Conservation (phyloP, 2,329 filamentous ascomycete species). For the Colletotrichum incanum region DNA sequence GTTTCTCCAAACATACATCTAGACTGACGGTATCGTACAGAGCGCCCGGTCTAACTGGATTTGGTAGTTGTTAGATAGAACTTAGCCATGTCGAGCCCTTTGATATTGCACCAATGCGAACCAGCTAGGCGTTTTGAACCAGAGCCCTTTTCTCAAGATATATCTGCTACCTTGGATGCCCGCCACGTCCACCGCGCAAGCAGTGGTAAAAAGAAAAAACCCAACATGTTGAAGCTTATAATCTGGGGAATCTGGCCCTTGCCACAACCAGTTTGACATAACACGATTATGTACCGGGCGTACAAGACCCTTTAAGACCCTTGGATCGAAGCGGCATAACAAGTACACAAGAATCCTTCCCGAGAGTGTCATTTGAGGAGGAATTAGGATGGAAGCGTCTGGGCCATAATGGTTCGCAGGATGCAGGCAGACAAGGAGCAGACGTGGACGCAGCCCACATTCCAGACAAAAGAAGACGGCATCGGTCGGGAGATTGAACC, state of each 20-base stretch:
- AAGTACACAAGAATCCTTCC: constrained; percentile 5
- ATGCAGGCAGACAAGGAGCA: constrained; percentile 20
- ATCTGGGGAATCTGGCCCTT: constrained; percentile 26
- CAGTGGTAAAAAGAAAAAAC: not conserved
- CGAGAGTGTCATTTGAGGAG: constrained; percentile 9
- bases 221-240: constrained; percentile 11
- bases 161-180: not conserved
- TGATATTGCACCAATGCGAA: not conserved
- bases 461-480: not conserved
- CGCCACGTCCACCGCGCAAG: not conserved
- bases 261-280: not conserved
- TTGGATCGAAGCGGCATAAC: not conserved
- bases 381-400: constrained; percentile 12
- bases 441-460: constrained; percentile 8
- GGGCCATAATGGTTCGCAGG: not conserved
- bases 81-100: no score
- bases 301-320: not conserved
- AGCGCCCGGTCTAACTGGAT: not conserved
- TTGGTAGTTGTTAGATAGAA: no score
- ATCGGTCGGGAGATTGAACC: constrained; percentile 15
- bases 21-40: no score
- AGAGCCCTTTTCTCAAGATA: not conserved
- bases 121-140: no score
- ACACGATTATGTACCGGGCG: constrained; percentile 18
- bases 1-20: not conserved